A percentile compares a stretch with the other conserved stretches of the same genome.
Conservation (phyloP, 495 filamentous ascomycete genomes). For the Aspergillus haitiensis region DNA sequence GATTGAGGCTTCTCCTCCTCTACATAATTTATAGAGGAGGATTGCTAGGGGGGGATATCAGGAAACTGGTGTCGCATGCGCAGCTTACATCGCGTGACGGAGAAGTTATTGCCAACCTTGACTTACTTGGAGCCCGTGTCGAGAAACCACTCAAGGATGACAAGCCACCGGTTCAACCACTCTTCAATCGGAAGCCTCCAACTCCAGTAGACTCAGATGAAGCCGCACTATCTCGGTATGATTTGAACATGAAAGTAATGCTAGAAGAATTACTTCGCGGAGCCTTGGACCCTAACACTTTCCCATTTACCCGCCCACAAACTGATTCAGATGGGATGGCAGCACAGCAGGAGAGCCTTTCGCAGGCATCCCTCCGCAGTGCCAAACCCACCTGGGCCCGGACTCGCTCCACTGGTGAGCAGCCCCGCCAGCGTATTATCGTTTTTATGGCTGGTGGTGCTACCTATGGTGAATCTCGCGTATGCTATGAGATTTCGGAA, state of each 20-base stretch:
- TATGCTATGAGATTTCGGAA: constrained; percentile 84
- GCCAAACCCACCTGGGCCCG: constrained; percentile 95
- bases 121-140: constrained; percentile 75
- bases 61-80: constrained; percentile 82
- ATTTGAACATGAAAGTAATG: constrained; percentile 59
- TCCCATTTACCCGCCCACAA: constrained; percentile 81
- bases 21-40: constrained; percentile 88
- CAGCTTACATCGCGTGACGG: constrained; percentile 71
- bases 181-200: constrained; percentile 63
- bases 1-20: constrained; percentile 78
- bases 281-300: constrained; percentile 57
- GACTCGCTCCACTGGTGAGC: constrained; percentile 68
- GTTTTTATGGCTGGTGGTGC: constrained; percentile 97
- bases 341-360: constrained; percentile 53
- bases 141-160: constrained; percentile 75
- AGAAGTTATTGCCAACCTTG: constrained; percentile 72
- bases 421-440: constrained; percentile 86
- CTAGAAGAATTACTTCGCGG: constrained; percentile 66
- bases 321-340: constrained; percentile 60
- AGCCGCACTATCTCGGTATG: constrained; percentile 52
- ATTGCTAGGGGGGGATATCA: constrained; percentile 80
- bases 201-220: constrained; percentile 43
- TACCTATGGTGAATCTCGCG: constrained; percentile 82
- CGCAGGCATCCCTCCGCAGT: constrained; percentile 76
- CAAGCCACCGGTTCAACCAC: constrained; percentile 59